Percentiles rank a stretch among this genome's conserved stretches.
These are phyloP conservation scores for Phaeoacremonium minimum DNA, from an alignment of 2,329 filamentous ascomycete genomes.

Conservation along the genomic window DNA sequence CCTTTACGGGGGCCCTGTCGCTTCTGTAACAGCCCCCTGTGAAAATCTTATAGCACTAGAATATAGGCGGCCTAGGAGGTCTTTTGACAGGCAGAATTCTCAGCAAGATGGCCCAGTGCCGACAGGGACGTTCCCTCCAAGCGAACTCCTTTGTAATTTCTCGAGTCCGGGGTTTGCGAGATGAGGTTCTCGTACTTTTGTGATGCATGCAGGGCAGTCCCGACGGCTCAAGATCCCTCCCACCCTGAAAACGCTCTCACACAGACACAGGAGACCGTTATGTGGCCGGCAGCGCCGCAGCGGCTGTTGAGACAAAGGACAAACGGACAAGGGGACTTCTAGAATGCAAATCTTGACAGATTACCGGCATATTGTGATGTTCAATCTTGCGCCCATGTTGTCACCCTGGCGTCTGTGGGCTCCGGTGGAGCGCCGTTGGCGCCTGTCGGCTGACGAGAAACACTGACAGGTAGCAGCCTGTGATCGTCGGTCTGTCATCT, in stretches of 20 bases:
- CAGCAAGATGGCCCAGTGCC: not conserved
- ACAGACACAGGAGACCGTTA: no score
- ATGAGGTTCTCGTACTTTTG: not conserved
- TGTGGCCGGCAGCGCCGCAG: no score
- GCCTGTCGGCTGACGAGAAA: not conserved
- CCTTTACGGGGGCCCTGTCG: slow-evolving; percentile 26
- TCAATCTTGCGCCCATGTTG: not conserved
- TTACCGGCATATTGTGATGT: not conserved
- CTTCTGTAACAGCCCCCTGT: slow-evolving; percentile 28
- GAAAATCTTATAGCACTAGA: slow-evolving; percentile 1
- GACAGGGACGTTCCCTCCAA: not conserved
- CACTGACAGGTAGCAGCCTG: not conserved
- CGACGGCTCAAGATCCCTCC: no score
- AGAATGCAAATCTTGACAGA: no score
- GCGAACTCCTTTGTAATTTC: slow-evolving; percentile 1
- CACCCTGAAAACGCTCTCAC: no score
- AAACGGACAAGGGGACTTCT: no score
- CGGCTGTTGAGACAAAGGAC: no score
- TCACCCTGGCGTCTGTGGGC: not conserved
- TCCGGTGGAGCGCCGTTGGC: not conserved
- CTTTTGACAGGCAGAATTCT: not conserved
- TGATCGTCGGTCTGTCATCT: not conserved
- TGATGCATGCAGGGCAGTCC: not conserved
- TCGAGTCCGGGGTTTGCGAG: not conserved
- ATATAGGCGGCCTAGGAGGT: not conserved